These are phyloP conservation scores for Dictyostelium brefeldianum DNA, from an alignment of 78 protist genomes.

Conservation along the genomic window DNA sequence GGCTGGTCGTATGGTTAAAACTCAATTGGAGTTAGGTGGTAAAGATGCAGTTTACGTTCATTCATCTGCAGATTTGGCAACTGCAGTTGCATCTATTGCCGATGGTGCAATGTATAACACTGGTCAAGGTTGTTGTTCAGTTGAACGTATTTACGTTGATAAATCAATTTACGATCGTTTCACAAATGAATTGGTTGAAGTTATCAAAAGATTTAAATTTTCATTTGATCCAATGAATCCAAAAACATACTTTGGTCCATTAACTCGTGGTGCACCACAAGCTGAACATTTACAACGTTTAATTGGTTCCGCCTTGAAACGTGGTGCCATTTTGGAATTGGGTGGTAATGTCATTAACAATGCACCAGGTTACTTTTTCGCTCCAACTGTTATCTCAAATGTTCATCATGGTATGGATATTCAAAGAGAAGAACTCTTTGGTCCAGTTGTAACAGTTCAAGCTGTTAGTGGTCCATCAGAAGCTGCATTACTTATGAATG, in stretches of 20 bases:
- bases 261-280: slow-evolving; percentile 73
- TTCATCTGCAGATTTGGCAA: slow-evolving; percentile 22
- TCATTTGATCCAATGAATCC: slow-evolving; percentile 77
- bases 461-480: slow-evolving; percentile 57
- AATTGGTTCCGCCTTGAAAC: slow-evolving; percentile 32
- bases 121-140: slow-evolving; percentile 84
- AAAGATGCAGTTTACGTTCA: slow-evolving; percentile 77
- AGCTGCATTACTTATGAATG: slow-evolving; percentile 71
- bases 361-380: slow-evolving; percentile 80
- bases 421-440: slow-evolving; percentile 66
- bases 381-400: slow-evolving; percentile 70
- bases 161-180: slow-evolving; percentile 56
- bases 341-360: slow-evolving; percentile 66
- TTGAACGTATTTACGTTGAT: slow-evolving; percentile 84
- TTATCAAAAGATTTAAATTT: slow-evolving; percentile 30
- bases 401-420: slow-evolving; percentile 76
- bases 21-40: slow-evolving; percentile 81
- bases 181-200: slow-evolving; percentile 34
- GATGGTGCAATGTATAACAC: slow-evolving; percentile 86
- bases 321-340: slow-evolving; percentile 75
- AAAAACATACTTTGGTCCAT: slow-evolving; percentile 81
- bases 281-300: slow-evolving; percentile 54
- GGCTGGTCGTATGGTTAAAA: slow-evolving; percentile 62
- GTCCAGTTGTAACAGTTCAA: slow-evolving; percentile 80
- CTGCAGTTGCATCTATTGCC: slow-evolving; percentile 62